Percentiles rank a stretch among this genome's conserved stretches.
Evolutionary conservation across 2,329 filamentous ascomycete species (phyloP).

Genomic region (Aspergillaceae sp.): DNA sequence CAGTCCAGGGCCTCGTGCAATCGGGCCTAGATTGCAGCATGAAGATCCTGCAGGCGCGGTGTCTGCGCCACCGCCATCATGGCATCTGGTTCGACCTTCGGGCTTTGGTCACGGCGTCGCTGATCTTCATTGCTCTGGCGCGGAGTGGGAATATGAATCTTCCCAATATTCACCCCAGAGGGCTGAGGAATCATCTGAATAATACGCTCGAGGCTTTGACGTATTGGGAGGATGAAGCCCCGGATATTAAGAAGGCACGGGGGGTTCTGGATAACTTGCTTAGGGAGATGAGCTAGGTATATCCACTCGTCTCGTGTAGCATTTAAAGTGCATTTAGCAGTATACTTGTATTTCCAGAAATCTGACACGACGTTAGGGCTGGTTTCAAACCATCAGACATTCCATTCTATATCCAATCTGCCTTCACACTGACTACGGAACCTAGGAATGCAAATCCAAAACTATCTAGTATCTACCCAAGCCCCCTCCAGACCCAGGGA

Average conservation of each 20-base stretch:
- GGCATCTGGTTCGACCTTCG: slow-evolving; percentile 22
- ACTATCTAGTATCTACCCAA: too few species aligned
- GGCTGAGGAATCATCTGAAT: neutral
- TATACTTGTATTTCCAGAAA: too few species aligned
- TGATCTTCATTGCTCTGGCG: slow-evolving; percentile 16
- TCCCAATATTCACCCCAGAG: slow-evolving; percentile 1
- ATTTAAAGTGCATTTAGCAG: too few species aligned
- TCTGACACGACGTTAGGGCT: too few species aligned
- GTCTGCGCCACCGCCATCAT: slow-evolving; percentile 22
- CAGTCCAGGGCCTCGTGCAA: slow-evolving; percentile 10
- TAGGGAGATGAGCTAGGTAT: neutral
- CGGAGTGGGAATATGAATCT: slow-evolving; percentile 13
- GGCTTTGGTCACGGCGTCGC: slow-evolving; percentile 11
- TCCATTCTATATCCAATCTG: too few species aligned
- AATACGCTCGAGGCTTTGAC: neutral
- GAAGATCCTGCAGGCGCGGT: slow-evolving; percentile 15
- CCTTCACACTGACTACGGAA: too few species aligned
- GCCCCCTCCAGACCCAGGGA: too few species aligned
- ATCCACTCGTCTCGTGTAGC: too few species aligned
- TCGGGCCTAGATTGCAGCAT: slow-evolving; percentile 20
- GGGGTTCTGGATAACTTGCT: neutral
- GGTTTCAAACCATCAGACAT: too few species aligned
- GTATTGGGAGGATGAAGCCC: neutral
- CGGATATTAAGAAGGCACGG: neutral
- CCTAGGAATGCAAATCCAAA: too few species aligned